Evolutionary conservation across 176 grass and related monocot species (phyloP).

Genomic region (sorghum (Sorghum bicolor)): DNA sequence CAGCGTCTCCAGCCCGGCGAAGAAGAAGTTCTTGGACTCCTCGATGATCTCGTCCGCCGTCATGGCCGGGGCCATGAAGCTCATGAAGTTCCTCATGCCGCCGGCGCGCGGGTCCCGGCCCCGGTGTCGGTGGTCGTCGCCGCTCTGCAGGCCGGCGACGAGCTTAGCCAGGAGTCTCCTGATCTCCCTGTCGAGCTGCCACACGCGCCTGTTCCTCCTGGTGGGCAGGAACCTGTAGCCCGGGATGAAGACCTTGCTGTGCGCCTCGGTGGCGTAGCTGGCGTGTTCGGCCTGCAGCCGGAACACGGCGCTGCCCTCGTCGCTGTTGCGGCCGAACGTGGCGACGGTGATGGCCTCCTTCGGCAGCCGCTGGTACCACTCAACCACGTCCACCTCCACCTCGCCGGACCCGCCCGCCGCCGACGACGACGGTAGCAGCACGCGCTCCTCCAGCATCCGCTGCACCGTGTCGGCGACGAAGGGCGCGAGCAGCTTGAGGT

Average conservation of each 20-base stretch:
- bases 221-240: conserved; percentile 90
- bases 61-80: conserved; percentile 61
- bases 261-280: conserved; percentile 69
- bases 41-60: conserved; percentile 62
- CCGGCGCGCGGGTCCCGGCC: not conserved
- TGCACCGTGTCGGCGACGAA: conserved; percentile 61
- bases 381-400: conserved; percentile 71
- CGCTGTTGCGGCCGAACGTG: conserved; percentile 75
- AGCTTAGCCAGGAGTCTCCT: conserved; percentile 47
- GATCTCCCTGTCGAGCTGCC: conserved; percentile 80
- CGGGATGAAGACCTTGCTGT: conserved; percentile 87
- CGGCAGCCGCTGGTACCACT: conserved; percentile 69
- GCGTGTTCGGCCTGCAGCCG: conserved; percentile 73
- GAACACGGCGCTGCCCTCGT: conserved; percentile 67
- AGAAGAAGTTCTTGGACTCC: conserved; percentile 95
- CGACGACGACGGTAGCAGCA: not conserved
- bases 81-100: conserved; percentile 56
- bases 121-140: not conserved
- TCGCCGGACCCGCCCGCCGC: conserved; percentile 17
- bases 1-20: conserved; percentile 82
- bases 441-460: conserved; percentile 58
- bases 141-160: conserved; percentile 35
- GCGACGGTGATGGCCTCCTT: conserved; percentile 77
- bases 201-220: conserved; percentile 58
- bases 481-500: conserved; percentile 68